Base-by-base conservation (phyloP, 2,329 filamentous ascomycete species). In the Colletotrichum noveboracense region DNA sequence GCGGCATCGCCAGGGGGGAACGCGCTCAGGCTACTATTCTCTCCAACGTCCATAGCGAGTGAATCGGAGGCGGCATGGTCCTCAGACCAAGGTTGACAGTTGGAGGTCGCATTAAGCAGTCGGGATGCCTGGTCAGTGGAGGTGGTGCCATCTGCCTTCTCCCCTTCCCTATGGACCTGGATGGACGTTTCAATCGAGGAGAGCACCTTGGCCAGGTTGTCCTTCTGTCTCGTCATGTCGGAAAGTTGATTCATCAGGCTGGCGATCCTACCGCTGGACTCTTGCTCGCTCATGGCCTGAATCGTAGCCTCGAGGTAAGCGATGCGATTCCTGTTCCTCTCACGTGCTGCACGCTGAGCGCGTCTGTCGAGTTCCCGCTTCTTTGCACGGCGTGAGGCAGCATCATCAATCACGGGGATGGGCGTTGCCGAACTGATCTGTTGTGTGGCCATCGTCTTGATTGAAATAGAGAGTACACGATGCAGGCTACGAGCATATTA, bases 321-420 rank as follows among this genome's bases (percentile, higher is more conserved):
- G 32, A 83, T 83, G 34, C 78, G 80, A 21, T 71, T 79, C 43
- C 79, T 79, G 12, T 78, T 83, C 7, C 81, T 75, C 38, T 83
- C 82, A 2, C 80, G 78, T 1, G 80, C 78, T 12, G 79, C 74
- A 3, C 80, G 77, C 66, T 83, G 80, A 1, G 79, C 78, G 30
- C 79, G 80, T 62, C 80, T 78, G 64, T 82, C 82, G 6, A 82
- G 78, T 32, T 83, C 80, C 8, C 81, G 69, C 70, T 83, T 82
- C 77, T 82, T 82, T 18, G 66, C 43, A 26, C 75, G 69, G 4
- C 69, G 68, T 6, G 62, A 34, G 1, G 61, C 34, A 6, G 28
- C 52, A 28, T 75, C 43, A 1, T 76, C 48, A 5, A 32, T 52
- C 3, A 32, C 66, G 21, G 24, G 14, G 4, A 26, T 10, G 0